A percentile compares a stretch with the other conserved stretches of the same genome.
These are phyloP conservation scores for Panaeolus cyanescens DNA, from an alignment of 768 basidiomycete species.

Conservation along the genomic window DNA sequence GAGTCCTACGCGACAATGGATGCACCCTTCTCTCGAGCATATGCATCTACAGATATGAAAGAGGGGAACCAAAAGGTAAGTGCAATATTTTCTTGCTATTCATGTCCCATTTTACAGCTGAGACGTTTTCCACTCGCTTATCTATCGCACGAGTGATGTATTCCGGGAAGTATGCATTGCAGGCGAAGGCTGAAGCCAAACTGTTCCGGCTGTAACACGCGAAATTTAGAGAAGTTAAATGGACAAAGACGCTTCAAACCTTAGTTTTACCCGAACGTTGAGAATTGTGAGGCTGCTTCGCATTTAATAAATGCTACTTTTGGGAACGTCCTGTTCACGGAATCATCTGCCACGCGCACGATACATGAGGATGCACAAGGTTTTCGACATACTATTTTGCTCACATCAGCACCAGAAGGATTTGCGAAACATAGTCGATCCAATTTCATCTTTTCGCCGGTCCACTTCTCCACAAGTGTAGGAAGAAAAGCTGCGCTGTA, in stretches of 20 bases:
- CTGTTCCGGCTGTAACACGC: constrained; percentile 3
- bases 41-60: neutral
- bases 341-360: neutral
- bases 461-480: neutral
- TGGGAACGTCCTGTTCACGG: neutral
- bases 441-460: neutral
- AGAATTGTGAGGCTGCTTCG: neutral
- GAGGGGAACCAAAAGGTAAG: neutral
- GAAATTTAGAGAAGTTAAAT: neutral
- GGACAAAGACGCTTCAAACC: neutral
- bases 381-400: neutral
- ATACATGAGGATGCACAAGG: constrained; percentile 1
- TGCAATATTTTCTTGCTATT: neutral
- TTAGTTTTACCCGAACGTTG: neutral
- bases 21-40: neutral
- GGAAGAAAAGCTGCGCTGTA: neutral
- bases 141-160: neutral
- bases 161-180: neutral
- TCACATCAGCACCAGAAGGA: neutral
- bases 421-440: neutral
- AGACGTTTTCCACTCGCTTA: neutral
- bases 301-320: neutral
- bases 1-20: neutral
- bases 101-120: neutral
- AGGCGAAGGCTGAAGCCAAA: neutral